Base-by-base conservation (phyloP, 331 rosid species). In the Malus hybrid region DNA sequence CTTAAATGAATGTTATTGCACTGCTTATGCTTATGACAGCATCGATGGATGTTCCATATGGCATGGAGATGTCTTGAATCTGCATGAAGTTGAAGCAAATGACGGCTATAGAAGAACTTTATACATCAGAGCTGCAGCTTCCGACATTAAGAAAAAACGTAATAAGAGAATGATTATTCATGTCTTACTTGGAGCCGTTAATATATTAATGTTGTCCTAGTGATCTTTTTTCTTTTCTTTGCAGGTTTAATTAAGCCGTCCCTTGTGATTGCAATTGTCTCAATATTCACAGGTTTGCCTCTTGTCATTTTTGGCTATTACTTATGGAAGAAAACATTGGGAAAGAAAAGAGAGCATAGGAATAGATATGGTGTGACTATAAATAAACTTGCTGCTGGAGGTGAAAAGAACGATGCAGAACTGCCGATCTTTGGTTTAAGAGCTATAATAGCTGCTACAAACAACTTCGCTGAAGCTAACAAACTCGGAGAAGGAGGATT, bases 61-160 rank as follows among this genome's bases (percentile, higher is more conserved):
- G 87, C 13, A 1, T 10, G 87, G 55, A 34, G 84, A 78, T 2
- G 76, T 85, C 54, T 54, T 76, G 64, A 1, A 83, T 79, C 62
- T 82, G 69, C 5, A 67, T 6, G 79, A 80, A 67, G 64, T 34
- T 1, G 52, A 44, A 7, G 0, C 6, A 14, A 69, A 18, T 6
- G 71, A 74, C 2, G 5, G 65, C 24, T 0, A 6, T 3, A 85
- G 80, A 6, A 77, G 2, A 46, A 69, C 72, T 16, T 39, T 84
- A 29, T 31, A 82, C 65, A 54, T 87, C 54, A 82, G 69, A 62
- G 80, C 85, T 0, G 86, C 89, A 70, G 88, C 91, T 74, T 87
- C 88, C 1, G 86, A 42, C 14, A 27, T 84, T 0, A 44, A 44
- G 6, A 1, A 12, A 44, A 44, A 44, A 44, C 52, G 16, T 44